Percentiles rank a stretch among this genome's conserved stretches.
Conservation (phyloP, 225 moss, liverwort and hornwort species). For the Physcomitrellopsis africana region DNA sequence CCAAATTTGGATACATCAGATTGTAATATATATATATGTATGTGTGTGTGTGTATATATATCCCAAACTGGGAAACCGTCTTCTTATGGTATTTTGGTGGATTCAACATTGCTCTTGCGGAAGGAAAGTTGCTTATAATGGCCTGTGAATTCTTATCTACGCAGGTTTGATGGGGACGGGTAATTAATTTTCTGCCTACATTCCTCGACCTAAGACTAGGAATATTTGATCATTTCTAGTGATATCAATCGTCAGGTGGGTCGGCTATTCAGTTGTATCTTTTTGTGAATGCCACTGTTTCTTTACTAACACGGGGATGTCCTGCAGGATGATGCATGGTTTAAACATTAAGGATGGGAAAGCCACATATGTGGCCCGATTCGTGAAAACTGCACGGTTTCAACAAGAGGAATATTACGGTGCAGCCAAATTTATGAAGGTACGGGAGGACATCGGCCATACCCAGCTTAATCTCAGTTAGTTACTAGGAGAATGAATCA, state of each 20-base stretch:
- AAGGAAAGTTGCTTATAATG: neutral
- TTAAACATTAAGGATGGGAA: conserved; percentile 38
- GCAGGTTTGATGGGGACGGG: conserved; percentile 35
- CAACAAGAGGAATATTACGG: conserved; percentile 44
- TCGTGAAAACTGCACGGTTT: conserved; percentile 35
- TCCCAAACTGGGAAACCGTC: too few relatives aligned
- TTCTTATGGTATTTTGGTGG: neutral
- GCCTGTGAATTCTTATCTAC: neutral
- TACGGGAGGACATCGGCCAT: neutral
- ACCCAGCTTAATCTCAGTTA: neutral
- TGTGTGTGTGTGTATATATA: too few relatives aligned
- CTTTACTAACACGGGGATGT: neutral
- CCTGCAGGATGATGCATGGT: conserved; percentile 46
- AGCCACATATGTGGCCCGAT: conserved; percentile 41
- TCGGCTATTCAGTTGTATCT: neutral
- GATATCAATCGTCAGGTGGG: neutral
- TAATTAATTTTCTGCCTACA: neutral
- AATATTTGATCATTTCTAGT: neutral
- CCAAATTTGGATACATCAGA: neutral
- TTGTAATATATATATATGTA: too few relatives aligned
- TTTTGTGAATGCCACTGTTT: neutral
- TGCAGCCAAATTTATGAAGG: conserved; percentile 35
- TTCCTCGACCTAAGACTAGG: neutral
- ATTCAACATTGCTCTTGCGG: neutral
- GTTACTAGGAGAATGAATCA: neutral